Conservation (phyloP, 352 stramenopile species). For the Globisporangium parvum region DNA sequence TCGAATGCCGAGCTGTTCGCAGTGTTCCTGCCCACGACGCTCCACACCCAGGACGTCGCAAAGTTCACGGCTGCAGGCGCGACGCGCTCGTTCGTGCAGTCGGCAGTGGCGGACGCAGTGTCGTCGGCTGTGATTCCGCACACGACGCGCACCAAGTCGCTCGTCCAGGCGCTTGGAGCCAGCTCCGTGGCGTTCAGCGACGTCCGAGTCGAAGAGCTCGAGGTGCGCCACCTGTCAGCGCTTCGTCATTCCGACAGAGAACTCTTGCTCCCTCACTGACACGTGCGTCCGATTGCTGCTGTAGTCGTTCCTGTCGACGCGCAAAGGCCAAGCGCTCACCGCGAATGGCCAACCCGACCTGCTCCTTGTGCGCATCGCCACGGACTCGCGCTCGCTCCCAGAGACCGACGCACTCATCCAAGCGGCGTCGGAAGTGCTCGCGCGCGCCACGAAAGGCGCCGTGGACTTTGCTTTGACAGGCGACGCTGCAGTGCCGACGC, state of each 20-base stretch:
- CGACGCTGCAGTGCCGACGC: conserved; percentile 26
- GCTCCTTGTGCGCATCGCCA: conserved; percentile 51
- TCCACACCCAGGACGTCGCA: conserved; percentile 38
- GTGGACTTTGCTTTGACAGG: conserved; percentile 67
- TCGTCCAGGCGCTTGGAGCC: conserved; percentile 16
- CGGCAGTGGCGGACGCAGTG: conserved; percentile 28
- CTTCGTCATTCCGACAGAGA: background rate
- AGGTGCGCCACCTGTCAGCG: background rate
- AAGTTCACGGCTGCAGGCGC: conserved; percentile 20
- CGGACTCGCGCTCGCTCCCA: conserved; percentile 16
- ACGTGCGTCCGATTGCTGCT: background rate
- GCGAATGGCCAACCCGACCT: conserved; percentile 54
- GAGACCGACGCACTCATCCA: conserved; percentile 47
- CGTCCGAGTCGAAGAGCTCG: conserved; percentile 18
- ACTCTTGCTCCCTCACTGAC: background rate
- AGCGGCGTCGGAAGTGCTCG: conserved; percentile 26
- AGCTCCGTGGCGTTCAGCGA: conserved; percentile 7
- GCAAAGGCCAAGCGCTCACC: conserved; percentile 25
- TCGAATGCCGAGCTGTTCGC: conserved; percentile 40
- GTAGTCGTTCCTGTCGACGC: conserved; percentile 8
- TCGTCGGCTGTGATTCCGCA: conserved; percentile 73
- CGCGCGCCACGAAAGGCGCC: conserved; percentile 21
- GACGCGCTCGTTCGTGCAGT: conserved; percentile 38
- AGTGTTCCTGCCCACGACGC: conserved; percentile 43
- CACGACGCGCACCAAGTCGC: conserved; percentile 46